Percentiles rank a stretch among this genome's conserved stretches.
These are phyloP conservation scores for Pseudopithomyces maydicus DNA, from an alignment of 2,329 filamentous ascomycete species.

Conservation along the genomic window DNA sequence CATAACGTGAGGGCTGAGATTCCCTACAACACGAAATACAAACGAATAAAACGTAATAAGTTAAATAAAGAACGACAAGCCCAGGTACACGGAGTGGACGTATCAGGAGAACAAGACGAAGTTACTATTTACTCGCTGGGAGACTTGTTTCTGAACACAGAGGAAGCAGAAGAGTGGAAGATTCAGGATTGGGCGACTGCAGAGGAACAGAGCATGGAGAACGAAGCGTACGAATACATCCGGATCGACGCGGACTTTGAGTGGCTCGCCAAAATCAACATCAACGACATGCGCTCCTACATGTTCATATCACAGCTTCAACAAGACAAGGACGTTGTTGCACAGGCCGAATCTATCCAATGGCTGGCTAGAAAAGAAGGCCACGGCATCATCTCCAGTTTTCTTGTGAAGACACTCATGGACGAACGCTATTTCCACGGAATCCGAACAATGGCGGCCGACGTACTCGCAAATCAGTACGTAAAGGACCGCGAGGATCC, in stretches of 20 bases:
- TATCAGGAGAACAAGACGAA: slow-evolving; percentile 72
- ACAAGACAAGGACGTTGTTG: slow-evolving; percentile 94
- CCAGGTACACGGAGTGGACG: slow-evolving; percentile 67
- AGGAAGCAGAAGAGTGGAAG: slow-evolving; percentile 83
- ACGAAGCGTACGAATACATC: slow-evolving; percentile 98
- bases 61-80: slow-evolving; percentile 78
- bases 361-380: slow-evolving; percentile 71
- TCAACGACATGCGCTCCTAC: slow-evolving; percentile 83
- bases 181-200: slow-evolving; percentile 88
- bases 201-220: slow-evolving; percentile 88
- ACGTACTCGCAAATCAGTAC: slow-evolving; percentile 71
- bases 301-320: slow-evolving; percentile 98
- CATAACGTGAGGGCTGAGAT: slow-evolving; percentile 87
- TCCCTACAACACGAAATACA: slow-evolving; percentile 99
- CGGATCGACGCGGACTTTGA: slow-evolving; percentile 97
- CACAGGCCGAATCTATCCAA: slow-evolving; percentile 74
- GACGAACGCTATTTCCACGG: slow-evolving; percentile 93
- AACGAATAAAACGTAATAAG: slow-evolving; percentile 87
- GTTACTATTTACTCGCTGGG: slow-evolving; percentile 89
- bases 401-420: slow-evolving; percentile 86
- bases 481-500: slow-evolving; percentile 61
- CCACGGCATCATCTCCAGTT: slow-evolving; percentile 84
- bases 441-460: slow-evolving; percentile 83
- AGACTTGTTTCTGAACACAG: slow-evolving; percentile 81
- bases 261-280: slow-evolving; percentile 84